Base-by-base conservation (phyloP, 768 basidiomycete species). In the Coprinopsis strossmayeri region DNA sequence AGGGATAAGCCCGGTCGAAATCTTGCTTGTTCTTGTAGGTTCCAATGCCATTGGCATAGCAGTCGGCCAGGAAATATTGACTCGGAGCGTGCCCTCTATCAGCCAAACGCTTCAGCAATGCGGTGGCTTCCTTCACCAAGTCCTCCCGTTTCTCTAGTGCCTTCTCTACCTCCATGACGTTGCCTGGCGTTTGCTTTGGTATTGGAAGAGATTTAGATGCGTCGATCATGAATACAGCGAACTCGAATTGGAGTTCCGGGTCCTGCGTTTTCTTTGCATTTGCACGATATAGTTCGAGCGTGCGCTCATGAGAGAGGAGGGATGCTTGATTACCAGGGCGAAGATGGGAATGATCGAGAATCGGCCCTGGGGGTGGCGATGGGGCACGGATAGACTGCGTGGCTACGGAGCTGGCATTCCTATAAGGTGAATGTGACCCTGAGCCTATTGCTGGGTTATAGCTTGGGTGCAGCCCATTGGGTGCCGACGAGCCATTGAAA, bases 261-360 rank as follows among this genome's bases (percentile, higher is more conserved):
- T 98, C 92, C 69, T 96, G 92, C 0, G 94, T 96, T 71, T 98
- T 98, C 72, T 95, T 96, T 26, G 95, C 96, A 66, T 99, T 99
- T 37, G 86, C 82, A 40, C 96, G 88, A 72, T 99, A 99, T 53
- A 96, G 82, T 65, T 97, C 93, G 51, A 99, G 82, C 1, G 96
- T 98, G 50, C 89, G 89, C 66, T 94, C 92, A 64, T 97, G 89
- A 0, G 91, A 93, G 56, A 97, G 84, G 11, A 98, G 80, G 4
- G 92, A 82, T 2, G 94, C 96, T 57, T 92, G 84, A 40, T 87
- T 89, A 26, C 96, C 96, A 15, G 93, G 93, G 11, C 87, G 82
- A 34, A 96, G 80, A 66, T 97, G 93, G 34, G 92, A 91, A 57
- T 91, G 90, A 71, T 92, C 90, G 49, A 91, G 80, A 59, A 92